phyloP scores from a whole-genome alignment of 495 filamentous ascomycete species.

The Hapsidospora chrysogenum region DNA sequence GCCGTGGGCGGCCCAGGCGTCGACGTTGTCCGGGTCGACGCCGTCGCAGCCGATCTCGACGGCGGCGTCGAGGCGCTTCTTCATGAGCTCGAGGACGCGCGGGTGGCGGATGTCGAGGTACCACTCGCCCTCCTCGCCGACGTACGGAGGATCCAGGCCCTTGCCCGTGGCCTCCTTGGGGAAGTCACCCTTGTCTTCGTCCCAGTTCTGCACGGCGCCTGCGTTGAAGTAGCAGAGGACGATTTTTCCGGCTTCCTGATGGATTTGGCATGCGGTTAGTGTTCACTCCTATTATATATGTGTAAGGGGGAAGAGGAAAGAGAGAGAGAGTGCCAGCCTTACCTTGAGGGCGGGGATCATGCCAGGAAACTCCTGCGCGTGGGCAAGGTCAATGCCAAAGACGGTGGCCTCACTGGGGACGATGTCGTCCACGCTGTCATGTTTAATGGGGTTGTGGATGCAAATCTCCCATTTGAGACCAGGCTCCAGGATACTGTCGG shows the following conservation, averaged over 20 bases:
- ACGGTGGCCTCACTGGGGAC: no score
- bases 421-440: no score
- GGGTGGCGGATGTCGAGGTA: background rate
- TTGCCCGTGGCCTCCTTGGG: background rate
- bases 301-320: no score
- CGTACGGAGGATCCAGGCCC: no score
- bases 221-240: conserved; percentile 1
- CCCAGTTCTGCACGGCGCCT: background rate
- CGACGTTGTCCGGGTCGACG: conserved; percentile 51
- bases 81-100: background rate
- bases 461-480: no score
- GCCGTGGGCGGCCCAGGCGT: conserved; percentile 15
- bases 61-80: conserved; percentile 11
- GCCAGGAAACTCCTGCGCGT: no score
- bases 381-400: no score
- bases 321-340: no score
- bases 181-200: background rate
- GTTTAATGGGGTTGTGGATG: no score
- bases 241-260: conserved; percentile 1
- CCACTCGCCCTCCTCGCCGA: background rate
- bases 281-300: no score
- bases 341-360: no score
- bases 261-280: no score
- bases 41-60: conserved; percentile 41
- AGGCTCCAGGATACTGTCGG: background rate